Percentiles rank a stretch among this genome's conserved stretches.
These are phyloP conservation scores for Ustanciosporium gigantosporum DNA, from an alignment of 1,284 basidiomycete species.

Conservation along the genomic window DNA sequence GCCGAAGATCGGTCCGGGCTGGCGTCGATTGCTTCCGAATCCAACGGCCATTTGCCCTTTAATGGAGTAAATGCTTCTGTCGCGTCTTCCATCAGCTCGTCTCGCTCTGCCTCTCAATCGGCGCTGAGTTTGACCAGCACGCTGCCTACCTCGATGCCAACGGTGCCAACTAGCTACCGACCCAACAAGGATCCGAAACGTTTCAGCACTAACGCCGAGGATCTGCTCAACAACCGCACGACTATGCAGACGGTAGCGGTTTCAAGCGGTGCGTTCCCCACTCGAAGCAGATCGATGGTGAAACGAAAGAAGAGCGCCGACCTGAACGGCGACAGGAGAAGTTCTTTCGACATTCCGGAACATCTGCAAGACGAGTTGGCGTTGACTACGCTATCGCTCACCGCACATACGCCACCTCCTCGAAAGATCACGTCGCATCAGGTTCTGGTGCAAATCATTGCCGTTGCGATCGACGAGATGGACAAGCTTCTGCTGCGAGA, in stretches of 20 bases:
- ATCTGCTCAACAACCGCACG: slow-evolving; percentile 49
- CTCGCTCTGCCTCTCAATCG: slow-evolving; percentile 39
- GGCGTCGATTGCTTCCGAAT: not conserved
- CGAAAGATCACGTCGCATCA: slow-evolving; percentile 60
- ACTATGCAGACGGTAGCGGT: slow-evolving; percentile 58
- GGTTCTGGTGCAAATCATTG: slow-evolving; percentile 62
- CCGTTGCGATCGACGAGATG: slow-evolving; percentile 61
- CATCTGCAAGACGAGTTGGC: slow-evolving; percentile 47
- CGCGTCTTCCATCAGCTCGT: slow-evolving; percentile 20
- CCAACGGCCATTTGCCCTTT: slow-evolving; percentile 6
- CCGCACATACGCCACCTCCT: slow-evolving; percentile 57
- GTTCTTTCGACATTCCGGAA: slow-evolving; percentile 40
- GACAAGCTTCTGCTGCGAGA: slow-evolving; percentile 60
- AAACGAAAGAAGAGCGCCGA: slow-evolving; percentile 29
- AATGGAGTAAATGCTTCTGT: slow-evolving; percentile 8
- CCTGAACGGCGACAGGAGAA: slow-evolving; percentile 12
- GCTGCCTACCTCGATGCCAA: slow-evolving; percentile 34
- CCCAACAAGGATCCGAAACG: slow-evolving; percentile 45
- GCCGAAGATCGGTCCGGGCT: slow-evolving; percentile 2
- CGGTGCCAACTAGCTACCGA: slow-evolving; percentile 42
- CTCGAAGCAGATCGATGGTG: slow-evolving; percentile 18
- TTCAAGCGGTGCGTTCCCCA: slow-evolving; percentile 40
- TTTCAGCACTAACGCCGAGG: slow-evolving; percentile 41
- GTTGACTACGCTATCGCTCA: slow-evolving; percentile 46
- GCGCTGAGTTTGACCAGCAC: slow-evolving; percentile 29